Conservation (phyloP, 2,329 filamentous ascomycete species). For the Claviceps sp. region DNA sequence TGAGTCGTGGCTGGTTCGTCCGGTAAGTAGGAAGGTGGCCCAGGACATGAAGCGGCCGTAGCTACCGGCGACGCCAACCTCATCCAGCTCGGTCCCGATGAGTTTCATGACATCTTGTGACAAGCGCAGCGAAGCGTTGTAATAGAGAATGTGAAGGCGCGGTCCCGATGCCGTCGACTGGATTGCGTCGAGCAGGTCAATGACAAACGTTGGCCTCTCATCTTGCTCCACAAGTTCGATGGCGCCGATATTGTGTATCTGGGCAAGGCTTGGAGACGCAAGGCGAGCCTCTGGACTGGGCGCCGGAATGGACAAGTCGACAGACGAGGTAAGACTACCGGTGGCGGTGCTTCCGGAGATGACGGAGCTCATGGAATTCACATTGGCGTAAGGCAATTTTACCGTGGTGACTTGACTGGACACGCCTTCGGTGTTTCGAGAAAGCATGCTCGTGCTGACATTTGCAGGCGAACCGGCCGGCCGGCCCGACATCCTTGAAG, state of each 20-base stretch:
- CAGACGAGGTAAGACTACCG: constrained; percentile 38
- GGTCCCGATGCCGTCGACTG: constrained; percentile 35
- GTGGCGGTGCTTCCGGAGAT: constrained; percentile 38
- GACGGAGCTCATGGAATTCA: constrained; percentile 33
- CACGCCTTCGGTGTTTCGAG: constrained; percentile 29
- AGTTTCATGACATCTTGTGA: constrained; percentile 41
- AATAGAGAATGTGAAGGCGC: constrained; percentile 49
- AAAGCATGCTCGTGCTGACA: constrained; percentile 32
- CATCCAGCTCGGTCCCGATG: constrained; percentile 36
- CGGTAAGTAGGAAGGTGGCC: constrained; percentile 43
- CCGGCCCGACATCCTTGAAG: constrained; percentile 22
- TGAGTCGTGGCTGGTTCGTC: constrained; percentile 38
- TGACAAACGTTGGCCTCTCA: constrained; percentile 60
- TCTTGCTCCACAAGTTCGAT: constrained; percentile 66
- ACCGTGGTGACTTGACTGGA: constrained; percentile 36
- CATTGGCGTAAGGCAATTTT: constrained; percentile 40
- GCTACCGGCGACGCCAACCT: constrained; percentile 28
- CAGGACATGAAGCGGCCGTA: constrained; percentile 56
- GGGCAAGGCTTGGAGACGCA: constrained; percentile 30
- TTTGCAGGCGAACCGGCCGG: constrained; percentile 28
- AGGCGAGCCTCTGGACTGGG: constrained; percentile 38
- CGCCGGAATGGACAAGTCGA: constrained; percentile 37
- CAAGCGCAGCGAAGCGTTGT: constrained; percentile 52
- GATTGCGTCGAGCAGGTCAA: constrained; percentile 49
- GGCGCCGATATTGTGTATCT: constrained; percentile 50